Evolutionary conservation across 139 green algal species (phyloP).

Genomic region (Dunaliella sp.): DNA sequence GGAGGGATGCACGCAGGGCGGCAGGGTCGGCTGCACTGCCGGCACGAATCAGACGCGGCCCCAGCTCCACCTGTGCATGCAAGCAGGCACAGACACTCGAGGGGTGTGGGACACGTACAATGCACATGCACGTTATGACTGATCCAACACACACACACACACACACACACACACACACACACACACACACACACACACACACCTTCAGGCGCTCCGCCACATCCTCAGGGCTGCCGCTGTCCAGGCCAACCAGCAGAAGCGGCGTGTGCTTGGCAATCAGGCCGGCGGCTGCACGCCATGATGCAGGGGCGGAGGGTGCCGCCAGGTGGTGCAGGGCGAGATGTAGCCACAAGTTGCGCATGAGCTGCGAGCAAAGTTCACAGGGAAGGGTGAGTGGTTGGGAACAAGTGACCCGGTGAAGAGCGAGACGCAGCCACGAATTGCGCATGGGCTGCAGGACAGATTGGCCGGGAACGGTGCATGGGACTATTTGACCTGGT

Average conservation of each 20-base stretch:
- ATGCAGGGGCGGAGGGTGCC: neutral
- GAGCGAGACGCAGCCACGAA: neutral
- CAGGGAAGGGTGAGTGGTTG: neutral
- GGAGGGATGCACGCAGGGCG: slow-evolving; percentile 21
- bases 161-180: too few relatives aligned
- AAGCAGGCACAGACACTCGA: too few relatives aligned
- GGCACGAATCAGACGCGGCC: slow-evolving; percentile 25
- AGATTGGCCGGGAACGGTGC: neutral
- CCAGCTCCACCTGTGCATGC: slow-evolving; percentile 38
- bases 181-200: too few relatives aligned
- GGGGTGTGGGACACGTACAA: too few relatives aligned
- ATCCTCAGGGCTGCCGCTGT: slow-evolving; percentile 5
- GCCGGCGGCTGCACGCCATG: slow-evolving; percentile 15
- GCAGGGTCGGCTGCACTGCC: slow-evolving; percentile 21
- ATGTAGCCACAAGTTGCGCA: slow-evolving; percentile 74
- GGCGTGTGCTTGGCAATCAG: slow-evolving; percentile 33
- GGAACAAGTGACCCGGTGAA: neutral
- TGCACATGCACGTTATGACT: neutral
- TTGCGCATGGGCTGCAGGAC: neutral
- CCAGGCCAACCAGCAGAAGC: slow-evolving; percentile 32
- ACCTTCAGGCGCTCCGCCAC: slow-evolving; percentile 35
- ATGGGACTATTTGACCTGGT: neutral
- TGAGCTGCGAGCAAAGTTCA: slow-evolving; percentile 32
- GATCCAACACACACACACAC: too few relatives aligned
- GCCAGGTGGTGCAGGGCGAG: slow-evolving; percentile 38